Conservation (phyloP, 2,329 filamentous ascomycete species). For the Blastomyces percursus region DNA sequence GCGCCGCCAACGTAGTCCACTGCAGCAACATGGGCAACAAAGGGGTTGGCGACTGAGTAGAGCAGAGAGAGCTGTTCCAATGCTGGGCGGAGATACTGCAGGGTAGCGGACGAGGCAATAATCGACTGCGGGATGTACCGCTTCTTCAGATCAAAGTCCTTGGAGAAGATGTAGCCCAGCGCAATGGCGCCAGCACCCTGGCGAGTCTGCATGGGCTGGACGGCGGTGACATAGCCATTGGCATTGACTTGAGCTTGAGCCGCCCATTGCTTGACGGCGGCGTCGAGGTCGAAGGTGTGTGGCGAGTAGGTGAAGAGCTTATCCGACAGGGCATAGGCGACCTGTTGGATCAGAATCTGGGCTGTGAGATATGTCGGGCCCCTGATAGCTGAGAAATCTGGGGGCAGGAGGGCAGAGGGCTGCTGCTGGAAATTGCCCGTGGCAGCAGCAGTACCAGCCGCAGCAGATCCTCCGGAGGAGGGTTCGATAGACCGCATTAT, state of each 20-base stretch:
- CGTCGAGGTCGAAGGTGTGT: slow-evolving; percentile 81
- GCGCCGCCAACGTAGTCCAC: slow-evolving; percentile 65
- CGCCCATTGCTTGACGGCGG: slow-evolving; percentile 70
- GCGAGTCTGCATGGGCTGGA: slow-evolving; percentile 75
- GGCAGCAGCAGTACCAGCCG: background rate
- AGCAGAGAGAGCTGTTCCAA: slow-evolving; percentile 86
- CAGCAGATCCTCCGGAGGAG: slow-evolving; percentile 6
- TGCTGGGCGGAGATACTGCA: slow-evolving; percentile 68
- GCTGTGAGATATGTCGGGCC: slow-evolving; percentile 89
- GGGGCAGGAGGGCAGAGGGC: slow-evolving; percentile 13
- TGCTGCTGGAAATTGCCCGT: background rate
- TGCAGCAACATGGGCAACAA: slow-evolving; percentile 85
- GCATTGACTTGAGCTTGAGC: slow-evolving; percentile 61
- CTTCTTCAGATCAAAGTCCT: slow-evolving; percentile 87
- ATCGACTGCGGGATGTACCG: slow-evolving; percentile 85
- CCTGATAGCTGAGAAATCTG: slow-evolving; percentile 38
- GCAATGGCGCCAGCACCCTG: slow-evolving; percentile 83
- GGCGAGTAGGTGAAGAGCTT: slow-evolving; percentile 97
- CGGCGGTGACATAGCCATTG: slow-evolving; percentile 65
- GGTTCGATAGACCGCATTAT: slow-evolving; percentile 13
- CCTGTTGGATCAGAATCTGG: slow-evolving; percentile 88
- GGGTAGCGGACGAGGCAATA: slow-evolving; percentile 70
- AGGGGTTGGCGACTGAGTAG: slow-evolving; percentile 83
- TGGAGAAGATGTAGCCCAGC: slow-evolving; percentile 93
- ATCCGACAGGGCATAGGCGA: slow-evolving; percentile 88